These are phyloP conservation scores for Tolypocladium ophioglossoides DNA, from an alignment of 2,329 filamentous ascomycete genomes.

Conservation along the genomic window DNA sequence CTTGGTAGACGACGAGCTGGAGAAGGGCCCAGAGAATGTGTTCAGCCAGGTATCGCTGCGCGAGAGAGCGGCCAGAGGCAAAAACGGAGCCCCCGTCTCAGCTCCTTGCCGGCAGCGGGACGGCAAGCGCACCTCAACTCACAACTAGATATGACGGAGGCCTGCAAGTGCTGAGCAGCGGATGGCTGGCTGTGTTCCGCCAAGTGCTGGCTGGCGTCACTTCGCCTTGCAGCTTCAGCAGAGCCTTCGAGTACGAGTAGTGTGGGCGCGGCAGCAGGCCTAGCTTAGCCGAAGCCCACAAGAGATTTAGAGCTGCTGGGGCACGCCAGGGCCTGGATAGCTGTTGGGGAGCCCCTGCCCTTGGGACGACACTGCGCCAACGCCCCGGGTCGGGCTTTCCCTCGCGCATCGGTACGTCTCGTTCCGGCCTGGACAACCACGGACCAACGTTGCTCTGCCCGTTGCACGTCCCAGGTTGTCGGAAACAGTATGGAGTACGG, in stretches of 20 bases:
- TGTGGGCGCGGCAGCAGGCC: slow-evolving; percentile 2
- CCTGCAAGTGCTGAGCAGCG: neutral
- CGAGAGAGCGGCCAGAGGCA: too few species aligned
- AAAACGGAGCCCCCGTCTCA: neutral
- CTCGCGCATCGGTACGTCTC: neutral
- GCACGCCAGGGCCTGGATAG: neutral
- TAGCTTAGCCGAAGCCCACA: slow-evolving; percentile 2
- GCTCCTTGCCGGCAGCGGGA: too few species aligned
- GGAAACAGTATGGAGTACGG: too few species aligned
- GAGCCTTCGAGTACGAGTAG: too few species aligned
- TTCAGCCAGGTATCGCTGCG: neutral
- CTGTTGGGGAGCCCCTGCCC: neutral
- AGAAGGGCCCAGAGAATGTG: neutral
- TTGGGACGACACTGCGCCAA: neutral
- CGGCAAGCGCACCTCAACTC: neutral
- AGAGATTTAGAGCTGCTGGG: neutral
- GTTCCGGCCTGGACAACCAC: neutral
- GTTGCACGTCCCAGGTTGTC: neutral
- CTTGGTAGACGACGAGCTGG: neutral
- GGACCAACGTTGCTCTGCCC: neutral
- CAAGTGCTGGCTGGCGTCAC: neutral
- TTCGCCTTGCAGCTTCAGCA: neutral
- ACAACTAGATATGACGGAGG: neutral
- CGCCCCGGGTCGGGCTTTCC: neutral
- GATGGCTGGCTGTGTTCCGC: neutral